These are phyloP conservation scores for Phytophthora hybrid DNA, from an alignment of 352 stramenopile species.

Conservation along the genomic window DNA sequence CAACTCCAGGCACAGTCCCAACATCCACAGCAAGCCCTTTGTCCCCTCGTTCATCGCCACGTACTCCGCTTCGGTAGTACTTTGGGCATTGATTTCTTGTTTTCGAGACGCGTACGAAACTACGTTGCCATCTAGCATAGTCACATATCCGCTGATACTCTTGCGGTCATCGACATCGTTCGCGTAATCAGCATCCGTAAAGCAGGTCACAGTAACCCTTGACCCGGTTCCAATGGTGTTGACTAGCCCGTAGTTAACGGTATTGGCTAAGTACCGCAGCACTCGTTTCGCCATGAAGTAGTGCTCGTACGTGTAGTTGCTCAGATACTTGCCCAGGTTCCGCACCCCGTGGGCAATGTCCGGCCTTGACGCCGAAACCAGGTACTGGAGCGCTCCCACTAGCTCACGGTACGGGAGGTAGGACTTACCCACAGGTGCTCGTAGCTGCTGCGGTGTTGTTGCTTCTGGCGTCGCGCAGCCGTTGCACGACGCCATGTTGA, in stretches of 20 bases:
- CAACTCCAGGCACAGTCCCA: not conserved
- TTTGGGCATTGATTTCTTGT: too few species aligned
- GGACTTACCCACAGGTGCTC: not conserved
- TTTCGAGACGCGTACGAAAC: too few species aligned
- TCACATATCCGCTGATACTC: not conserved
- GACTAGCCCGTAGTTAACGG: not conserved
- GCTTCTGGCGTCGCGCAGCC: conserved; percentile 8
- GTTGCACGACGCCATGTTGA: conserved; percentile 17
- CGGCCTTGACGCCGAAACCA: conserved; percentile 17
- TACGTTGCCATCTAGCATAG: not conserved
- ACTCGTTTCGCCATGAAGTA: conserved; percentile 15
- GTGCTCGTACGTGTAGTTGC: conserved; percentile 2
- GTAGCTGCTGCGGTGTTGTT: not conserved
- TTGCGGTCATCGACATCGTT: not conserved
- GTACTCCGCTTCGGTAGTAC: not conserved
- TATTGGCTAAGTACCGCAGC: not conserved
- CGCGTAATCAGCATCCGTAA: not conserved
- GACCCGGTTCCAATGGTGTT: too few species aligned
- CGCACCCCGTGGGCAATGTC: not conserved
- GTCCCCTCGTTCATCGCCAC: not conserved
- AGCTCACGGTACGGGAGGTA: conserved; percentile 20
- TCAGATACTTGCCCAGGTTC: conserved; percentile 9
- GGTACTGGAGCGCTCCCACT: conserved; percentile 14
- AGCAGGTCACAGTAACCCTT: too few species aligned
- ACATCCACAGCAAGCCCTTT: not conserved